phyloP scores from a whole-genome alignment of 2,329 filamentous ascomycete species.

The Cryphonectria nitschkei region DNA sequence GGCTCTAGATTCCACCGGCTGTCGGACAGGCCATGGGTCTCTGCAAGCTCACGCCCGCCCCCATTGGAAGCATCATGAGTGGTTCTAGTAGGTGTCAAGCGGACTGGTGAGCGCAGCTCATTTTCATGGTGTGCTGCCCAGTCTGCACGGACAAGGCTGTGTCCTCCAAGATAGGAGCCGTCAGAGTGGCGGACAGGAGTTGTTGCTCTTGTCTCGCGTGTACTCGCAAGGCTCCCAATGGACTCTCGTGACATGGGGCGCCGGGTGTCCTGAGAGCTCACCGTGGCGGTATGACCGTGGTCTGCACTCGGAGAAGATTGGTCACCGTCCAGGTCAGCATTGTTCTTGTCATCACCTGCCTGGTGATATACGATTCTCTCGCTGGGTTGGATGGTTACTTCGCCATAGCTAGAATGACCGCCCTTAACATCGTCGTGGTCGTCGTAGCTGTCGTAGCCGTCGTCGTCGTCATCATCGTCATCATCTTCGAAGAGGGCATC shows the following conservation, averaged over 20 bases:
- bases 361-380: conserved; percentile 20
- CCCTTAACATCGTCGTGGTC: conserved; percentile 25
- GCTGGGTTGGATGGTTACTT: conserved; percentile 11
- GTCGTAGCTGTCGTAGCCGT: conserved; percentile 12
- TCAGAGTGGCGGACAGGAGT: conserved; percentile 21
- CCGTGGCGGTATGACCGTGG: neutral
- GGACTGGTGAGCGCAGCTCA: conserved; percentile 16
- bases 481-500: conserved; percentile 40
- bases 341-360: conserved; percentile 14
- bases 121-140: conserved; percentile 27
- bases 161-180: conserved; percentile 22
- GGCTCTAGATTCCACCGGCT: conserved; percentile 37
- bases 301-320: conserved; percentile 20
- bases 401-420: conserved; percentile 12
- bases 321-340: conserved; percentile 7
- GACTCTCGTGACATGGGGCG: conserved; percentile 14
- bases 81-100: conserved; percentile 27
- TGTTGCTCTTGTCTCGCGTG: conserved; percentile 9
- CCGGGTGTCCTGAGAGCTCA: conserved; percentile 18
- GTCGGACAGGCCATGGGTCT: conserved; percentile 33
- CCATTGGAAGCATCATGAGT: conserved; percentile 27
- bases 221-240: conserved; percentile 18
- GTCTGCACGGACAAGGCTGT: conserved; percentile 24
- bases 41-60: conserved; percentile 17
- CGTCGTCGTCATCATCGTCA: conserved; percentile 32